Evolutionary conservation across 768 basidiomycete species (phyloP), one percentile per base, ranked within the genome.

Genomic region (Strobilomyces confusus): DNA sequence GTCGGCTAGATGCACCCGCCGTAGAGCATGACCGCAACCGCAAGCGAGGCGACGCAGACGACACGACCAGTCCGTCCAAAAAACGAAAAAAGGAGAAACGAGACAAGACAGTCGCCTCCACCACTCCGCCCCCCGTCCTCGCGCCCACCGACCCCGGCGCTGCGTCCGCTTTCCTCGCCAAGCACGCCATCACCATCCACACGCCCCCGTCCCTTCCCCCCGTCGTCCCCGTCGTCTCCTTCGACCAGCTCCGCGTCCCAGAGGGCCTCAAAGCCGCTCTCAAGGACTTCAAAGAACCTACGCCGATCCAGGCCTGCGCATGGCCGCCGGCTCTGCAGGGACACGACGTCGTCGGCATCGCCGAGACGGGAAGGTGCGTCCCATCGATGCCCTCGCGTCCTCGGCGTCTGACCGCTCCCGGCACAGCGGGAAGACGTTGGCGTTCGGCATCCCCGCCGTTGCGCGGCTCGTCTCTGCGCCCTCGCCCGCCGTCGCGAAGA

Each of bases 291-390:
- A 81, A 84, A 58, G 83, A 87, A 58, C 95, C 97, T 5, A 95
- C 95, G 0, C 95, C 97, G 0, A 93, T 99, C 49, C 97, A 99
- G 67, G 87, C 92, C 7, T 95, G 92, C 61, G 83, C 94, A 13
- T 98, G 95, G 95, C 92, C 95, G 2, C 84, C 89, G 32, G 84
- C 90, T 7, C 74, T 98, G 23, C 75, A 79, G 22, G 89, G 89
- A 0, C 76, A 76, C n/a, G 91, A 98, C 67, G 90, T 95, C 0
- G 86, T 98, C 29, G 95, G 95, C 45, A 92, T 98, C 55, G 95
- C 95, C 8, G 95, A 98, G 75, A 98, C 95, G 2, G 95, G 95
- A 61, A 90, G 84, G 86, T 83, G 56, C 33, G 73, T 54, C 25
- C n/a, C 48, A 19, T 23, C 8, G 29, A 23, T 54, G 20, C 46